Base-by-base conservation (phyloP, 192 early-diverging fungal species). In the Mortierella alpina region DNA sequence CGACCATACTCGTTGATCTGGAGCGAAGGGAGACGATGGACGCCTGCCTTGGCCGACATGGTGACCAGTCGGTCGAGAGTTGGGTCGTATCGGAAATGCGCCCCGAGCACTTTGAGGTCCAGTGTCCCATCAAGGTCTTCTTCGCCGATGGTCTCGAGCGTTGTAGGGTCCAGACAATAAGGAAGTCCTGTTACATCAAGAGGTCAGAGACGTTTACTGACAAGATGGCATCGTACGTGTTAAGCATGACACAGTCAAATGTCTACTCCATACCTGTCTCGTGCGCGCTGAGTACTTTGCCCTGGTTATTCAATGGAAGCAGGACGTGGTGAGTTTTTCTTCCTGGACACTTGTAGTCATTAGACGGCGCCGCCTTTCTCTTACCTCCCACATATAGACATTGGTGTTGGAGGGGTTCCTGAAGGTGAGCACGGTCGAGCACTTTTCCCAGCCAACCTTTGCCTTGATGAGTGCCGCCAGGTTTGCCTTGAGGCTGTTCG, bases 331-430 rank as follows among this genome's bases (percentile, higher is more conserved):
- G 23, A 40, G 39, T 22, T 2, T 40, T 31, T 56, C 13, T 10
- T 56, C 13, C 55, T 10, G 1, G 55, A 56, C 55, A 6, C 9
- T 1, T 15, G 55, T 18, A 2, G 55, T 20, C 8, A 56, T 11
- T 11, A 50, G 49, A 50, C 17, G 1, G 1, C 12, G 4, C 49
- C 49, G 49, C 12, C 49, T 11, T 50, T 17, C 53, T 55, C 7
- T 55, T 63, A 77, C 75, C 75, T 78, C 75, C 75, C 75, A 78
- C 75, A 78, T 71, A 50, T 70, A 78, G 7, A 78, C 75, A 48
- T 78, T 78, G 6, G 75, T 78, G 52, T 78, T 78, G 54, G 75
- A 78, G 7, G 75, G 75, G 53, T 78, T 78, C 52, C 75, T 70
- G 55, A 78, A 78, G 4, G 75, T 71, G 18, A 78, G 63, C 2